These are phyloP conservation scores for Alternaria tenuissima DNA, from an alignment of 2,329 filamentous ascomycete species.

Conservation along the genomic window DNA sequence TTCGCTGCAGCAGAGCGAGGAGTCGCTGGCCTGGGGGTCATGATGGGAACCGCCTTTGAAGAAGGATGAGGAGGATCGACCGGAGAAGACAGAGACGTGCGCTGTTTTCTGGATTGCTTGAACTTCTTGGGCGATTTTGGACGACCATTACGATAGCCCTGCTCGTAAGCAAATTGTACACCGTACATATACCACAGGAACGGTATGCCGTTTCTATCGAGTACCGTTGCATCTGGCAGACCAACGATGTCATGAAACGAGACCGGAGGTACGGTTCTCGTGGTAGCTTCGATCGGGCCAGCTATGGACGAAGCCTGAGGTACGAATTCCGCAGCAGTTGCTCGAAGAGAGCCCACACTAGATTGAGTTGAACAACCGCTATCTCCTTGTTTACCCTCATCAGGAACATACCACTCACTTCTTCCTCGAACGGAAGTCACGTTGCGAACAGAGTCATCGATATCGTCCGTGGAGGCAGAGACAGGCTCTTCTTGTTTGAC, in stretches of 20 bases:
- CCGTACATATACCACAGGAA: conserved; percentile 45
- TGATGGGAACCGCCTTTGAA: background rate
- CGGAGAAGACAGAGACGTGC: background rate
- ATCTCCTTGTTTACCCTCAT: conserved; percentile 1
- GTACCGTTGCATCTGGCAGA: conserved; percentile 26
- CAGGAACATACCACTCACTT: conserved; percentile 15
- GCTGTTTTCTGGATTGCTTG: conserved; percentile 19
- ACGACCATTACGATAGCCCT: conserved; percentile 20
- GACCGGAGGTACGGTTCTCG: background rate
- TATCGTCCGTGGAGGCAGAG: background rate
- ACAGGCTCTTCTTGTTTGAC: conserved; percentile 2
- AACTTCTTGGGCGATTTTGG: conserved; percentile 33
- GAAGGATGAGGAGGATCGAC: background rate
- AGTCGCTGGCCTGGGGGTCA: background rate
- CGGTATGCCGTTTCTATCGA: conserved; percentile 38
- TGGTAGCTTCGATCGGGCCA: background rate
- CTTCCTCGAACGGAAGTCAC: conserved; percentile 17
- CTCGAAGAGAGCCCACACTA: conserved; percentile 35
- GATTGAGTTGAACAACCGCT: conserved; percentile 27
- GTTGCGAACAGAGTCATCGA: background rate
- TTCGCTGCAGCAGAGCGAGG: conserved; percentile 7
- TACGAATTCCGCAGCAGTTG: conserved; percentile 44
- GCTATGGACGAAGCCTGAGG: conserved; percentile 17
- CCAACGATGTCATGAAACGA: conserved; percentile 2
- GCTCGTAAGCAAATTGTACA: conserved; percentile 28